Conservation (phyloP, 345 rosid species). For the Pistacia integerrima region DNA sequence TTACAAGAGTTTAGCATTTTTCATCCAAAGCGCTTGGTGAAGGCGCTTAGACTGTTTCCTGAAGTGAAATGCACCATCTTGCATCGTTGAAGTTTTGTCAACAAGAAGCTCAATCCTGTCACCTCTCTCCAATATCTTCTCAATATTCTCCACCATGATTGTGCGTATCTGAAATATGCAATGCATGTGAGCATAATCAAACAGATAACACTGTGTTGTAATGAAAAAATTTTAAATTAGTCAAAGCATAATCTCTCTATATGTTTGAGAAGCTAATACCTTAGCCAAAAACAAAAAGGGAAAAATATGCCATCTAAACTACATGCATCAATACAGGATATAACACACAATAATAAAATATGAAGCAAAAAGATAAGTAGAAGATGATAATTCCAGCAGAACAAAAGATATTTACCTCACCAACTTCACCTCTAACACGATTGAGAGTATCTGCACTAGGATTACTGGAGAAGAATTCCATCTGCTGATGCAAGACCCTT, state of each 20-base stretch:
- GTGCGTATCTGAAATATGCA: slow-evolving; percentile 66
- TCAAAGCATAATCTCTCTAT: not conserved
- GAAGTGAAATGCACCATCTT: slow-evolving; percentile 89
- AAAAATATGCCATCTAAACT: not conserved
- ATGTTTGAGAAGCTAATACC: not conserved
- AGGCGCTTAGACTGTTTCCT: slow-evolving; percentile 95
- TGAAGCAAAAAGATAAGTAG: slow-evolving; percentile 5
- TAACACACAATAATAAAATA: slow-evolving; percentile 2
- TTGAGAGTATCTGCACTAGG: slow-evolving; percentile 85
- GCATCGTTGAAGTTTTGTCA: slow-evolving; percentile 96
- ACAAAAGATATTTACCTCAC: slow-evolving; percentile 60
- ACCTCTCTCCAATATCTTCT: slow-evolving; percentile 96
- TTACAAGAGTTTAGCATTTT: slow-evolving; percentile 93
- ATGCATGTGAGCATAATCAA: slow-evolving; percentile 2
- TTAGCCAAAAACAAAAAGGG: not conserved
- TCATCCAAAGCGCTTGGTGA: slow-evolving; percentile 94
- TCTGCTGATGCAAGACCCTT: slow-evolving; percentile 97
- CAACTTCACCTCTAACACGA: slow-evolving; percentile 95
- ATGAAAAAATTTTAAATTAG: slow-evolving; percentile 1
- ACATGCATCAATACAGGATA: slow-evolving; percentile 3
- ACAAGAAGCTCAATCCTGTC: slow-evolving; percentile 94
- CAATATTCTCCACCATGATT: slow-evolving; percentile 95
- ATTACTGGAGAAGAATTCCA: slow-evolving; percentile 96
- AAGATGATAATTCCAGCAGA: slow-evolving; percentile 7
- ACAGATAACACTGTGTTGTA: not conserved